Evolutionary conservation across 1,284 basidiomycete species (phyloP).

Genomic region (Ceratobasidium sp.): DNA sequence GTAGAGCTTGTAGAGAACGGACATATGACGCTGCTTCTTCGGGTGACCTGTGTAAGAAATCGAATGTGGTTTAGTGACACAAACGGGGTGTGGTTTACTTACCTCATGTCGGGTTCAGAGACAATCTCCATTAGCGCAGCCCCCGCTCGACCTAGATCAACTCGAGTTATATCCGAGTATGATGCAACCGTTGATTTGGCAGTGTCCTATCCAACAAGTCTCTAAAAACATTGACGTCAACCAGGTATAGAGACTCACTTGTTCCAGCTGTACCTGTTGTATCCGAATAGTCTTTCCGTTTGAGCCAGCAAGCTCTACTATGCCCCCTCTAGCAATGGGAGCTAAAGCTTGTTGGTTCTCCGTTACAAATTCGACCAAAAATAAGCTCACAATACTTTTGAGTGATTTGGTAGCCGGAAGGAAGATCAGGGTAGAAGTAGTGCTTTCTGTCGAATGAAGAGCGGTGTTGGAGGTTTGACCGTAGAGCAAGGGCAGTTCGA

Average conservation of each 20-base stretch:
- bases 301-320: conserved; percentile 65
- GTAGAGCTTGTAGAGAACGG: conserved; percentile 82
- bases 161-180: conserved; percentile 69
- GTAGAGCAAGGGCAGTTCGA: conserved; percentile 85
- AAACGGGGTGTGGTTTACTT: conserved; percentile 49
- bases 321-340: conserved; percentile 84
- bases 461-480: conserved; percentile 76
- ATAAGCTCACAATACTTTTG: conserved; percentile 84
- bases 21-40: conserved; percentile 95
- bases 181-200: conserved; percentile 87
- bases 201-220: conserved; percentile 78
- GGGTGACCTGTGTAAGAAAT: conserved; percentile 71
- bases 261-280: conserved; percentile 96
- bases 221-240: not conserved
- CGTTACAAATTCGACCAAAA: not conserved
- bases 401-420: conserved; percentile 96
- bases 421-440: conserved; percentile 97
- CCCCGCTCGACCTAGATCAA: conserved; percentile 95
- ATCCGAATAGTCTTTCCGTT: conserved; percentile 75
- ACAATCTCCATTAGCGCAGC: conserved; percentile 96
- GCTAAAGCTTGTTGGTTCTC: conserved; percentile 61
- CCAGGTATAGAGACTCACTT: conserved; percentile 67
- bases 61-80: conserved; percentile 12
- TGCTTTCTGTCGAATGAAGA: conserved; percentile 97
- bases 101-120: conserved; percentile 93